Evolutionary conservation across 305 asterid species (phyloP), one percentile per base, ranked within the genome.

Genomic region (Rubia peregrina): DNA sequence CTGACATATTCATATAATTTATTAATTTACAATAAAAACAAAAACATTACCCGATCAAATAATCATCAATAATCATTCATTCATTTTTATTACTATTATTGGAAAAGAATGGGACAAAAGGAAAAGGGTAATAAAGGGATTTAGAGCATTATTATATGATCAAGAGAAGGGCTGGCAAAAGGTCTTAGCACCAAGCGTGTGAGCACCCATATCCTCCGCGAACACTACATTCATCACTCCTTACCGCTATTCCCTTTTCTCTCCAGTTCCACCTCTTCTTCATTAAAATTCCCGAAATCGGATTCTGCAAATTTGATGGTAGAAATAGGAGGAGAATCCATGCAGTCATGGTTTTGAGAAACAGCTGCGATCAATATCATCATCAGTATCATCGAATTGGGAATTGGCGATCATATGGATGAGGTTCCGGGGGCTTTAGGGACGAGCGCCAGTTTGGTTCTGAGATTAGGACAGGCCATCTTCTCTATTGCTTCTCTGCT

Each of bases 401-500:
- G 53, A 40, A 41, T 65, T 65, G n/a, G 57, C 38, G 9, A 48
- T 68, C 74, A 68, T 64, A 94, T 94, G 97, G 98, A 91, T 67
- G 95, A 91, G 68, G 73, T 91, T 77, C 97, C 97, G 22, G 97
- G 97, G 65, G 77, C 93, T 78, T 48, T 94, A 59, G 98, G 97
- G 51, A 91, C 96, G 17, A 87, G 96, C 70, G 96, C 88, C 53
- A 89, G 96, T 75, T 83, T 94, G 88, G 96, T 91, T 78, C 61
- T 94, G 83, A 85, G 98, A 84, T 77, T 91, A 46, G 97, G 96
- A 56, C 97, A 91, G 76, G 83, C 91, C 55, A 24, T 85, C 19
- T 91, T 91, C 53, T 90, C 98, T 22, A 80, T 88, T 77, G 95
- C 96, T 80, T 91, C 98, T 2, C 79, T 94, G 80, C 93, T 91